Percentiles rank a stretch among this genome's conserved stretches.
Conservation (phyloP, 257 asterid species). For the Plectranthus barbatus region DNA sequence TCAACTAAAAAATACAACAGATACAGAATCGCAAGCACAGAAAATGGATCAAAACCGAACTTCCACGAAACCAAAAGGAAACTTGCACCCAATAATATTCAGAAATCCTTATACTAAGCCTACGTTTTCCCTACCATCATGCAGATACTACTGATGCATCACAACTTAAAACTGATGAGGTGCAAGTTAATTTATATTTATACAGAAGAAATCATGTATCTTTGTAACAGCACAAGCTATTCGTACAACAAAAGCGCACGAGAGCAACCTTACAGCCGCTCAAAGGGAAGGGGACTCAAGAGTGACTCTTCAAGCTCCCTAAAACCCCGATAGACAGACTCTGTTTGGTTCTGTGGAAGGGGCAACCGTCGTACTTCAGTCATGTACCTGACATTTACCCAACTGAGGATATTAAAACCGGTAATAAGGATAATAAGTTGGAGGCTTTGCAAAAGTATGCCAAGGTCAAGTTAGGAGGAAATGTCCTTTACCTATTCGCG, state of each 20-base stretch:
- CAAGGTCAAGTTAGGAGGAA: background rate
- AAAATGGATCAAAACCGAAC: background rate
- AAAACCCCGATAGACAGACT: conserved; percentile 64
- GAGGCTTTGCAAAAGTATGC: background rate
- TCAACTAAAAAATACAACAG: no score
- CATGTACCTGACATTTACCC: conserved; percentile 55
- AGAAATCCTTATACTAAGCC: background rate
- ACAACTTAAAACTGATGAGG: background rate
- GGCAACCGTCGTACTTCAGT: conserved; percentile 84
- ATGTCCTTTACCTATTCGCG: conserved; percentile 54
- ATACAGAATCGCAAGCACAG: background rate
- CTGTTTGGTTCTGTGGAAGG: conserved; percentile 76
- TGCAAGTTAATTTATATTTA: conserved; percentile 16
- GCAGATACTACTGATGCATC: background rate
- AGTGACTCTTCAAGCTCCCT: conserved; percentile 90
- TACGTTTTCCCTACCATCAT: background rate
- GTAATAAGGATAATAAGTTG: background rate
- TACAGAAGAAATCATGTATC: conserved; percentile 8
- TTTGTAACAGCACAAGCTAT: conserved; percentile 13
- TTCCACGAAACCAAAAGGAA: background rate
- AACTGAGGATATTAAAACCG: background rate
- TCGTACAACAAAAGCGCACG: conserved; percentile 19
- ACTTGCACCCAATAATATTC: background rate
- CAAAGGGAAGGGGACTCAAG: conserved; percentile 45
- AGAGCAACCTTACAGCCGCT: conserved; percentile 32